Evolutionary conservation across 2,329 filamentous ascomycete species (phyloP), one percentile per base, ranked within the genome.

Genomic region (Phialophora macrospora): DNA sequence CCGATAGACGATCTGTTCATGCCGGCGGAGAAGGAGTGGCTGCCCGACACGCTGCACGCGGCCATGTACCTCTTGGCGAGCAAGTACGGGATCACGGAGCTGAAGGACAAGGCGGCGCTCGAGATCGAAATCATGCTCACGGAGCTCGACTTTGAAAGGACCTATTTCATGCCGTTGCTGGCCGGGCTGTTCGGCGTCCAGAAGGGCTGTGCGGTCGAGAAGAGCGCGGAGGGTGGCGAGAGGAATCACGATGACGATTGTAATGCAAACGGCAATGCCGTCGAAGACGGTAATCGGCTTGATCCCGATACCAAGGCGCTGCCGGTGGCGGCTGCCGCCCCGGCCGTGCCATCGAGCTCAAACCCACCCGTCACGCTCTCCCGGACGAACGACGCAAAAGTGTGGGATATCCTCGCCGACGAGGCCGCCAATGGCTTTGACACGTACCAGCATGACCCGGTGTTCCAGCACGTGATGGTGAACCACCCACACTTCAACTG

Each of bases 1-100:
- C 22, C 24, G n/a, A 28, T 28, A 17, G 52, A 55, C 28, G 52
- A 24, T 7, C 52, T 55, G 9, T 38, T 60, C 28, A 34, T 51
- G n/a, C 58, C 28, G 11, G 34, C 28, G 22, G 44, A 60, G 46
- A 28, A 17, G 48, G 58, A 52, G 20, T 41, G 48, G 28, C 11
- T 34, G 14, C 58, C 58, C 6, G 55, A 54, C 41, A 46, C 61
- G 3, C 32, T 67, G 44, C 65, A 67, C n/a, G 65, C 65, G 12
- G 52, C 62, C 52, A 67, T 70, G 54, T 70, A 68, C 58, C 49
- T 68, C 22, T 22, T 70, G 3, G 63, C 68, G 9, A 63, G 64
- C 30, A 68, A 62, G 44, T 70, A 68, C 54, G 55, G 49, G 14
- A 66, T 70, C 55, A 48, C 26, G 24, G 56, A 49, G 14, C 55